A percentile compares a stretch with the other conserved stretches of the same genome.
Conservation (phyloP, 2,329 filamentous ascomycete species). For the Diaporthe ilicicola region DNA sequence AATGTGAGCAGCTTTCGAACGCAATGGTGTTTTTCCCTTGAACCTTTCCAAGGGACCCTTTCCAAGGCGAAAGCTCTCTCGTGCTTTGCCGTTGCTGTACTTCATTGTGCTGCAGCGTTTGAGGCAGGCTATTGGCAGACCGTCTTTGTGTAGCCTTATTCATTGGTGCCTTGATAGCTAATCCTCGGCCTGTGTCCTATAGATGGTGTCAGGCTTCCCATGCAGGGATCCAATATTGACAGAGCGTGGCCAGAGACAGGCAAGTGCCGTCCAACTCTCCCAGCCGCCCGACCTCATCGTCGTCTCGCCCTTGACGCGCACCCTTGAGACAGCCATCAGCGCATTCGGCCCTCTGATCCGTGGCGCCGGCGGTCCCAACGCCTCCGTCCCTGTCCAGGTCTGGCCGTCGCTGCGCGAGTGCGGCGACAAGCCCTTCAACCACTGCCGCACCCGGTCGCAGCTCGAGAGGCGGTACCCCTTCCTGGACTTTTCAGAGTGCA, state of each 20-base stretch:
- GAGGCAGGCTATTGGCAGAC: too few species aligned
- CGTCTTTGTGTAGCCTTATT: too few species aligned
- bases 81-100: too few species aligned
- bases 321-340: conserved; percentile 20
- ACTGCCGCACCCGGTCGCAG: conserved; percentile 21
- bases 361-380: neutral
- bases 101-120: too few species aligned
- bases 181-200: too few species aligned
- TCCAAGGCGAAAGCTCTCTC: too few species aligned
- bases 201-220: conserved; percentile 29
- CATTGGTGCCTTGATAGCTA: too few species aligned
- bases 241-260: conserved; percentile 16
- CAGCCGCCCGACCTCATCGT: conserved; percentile 28
- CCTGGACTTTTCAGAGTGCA: conserved; percentile 28
- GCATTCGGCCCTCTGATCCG: conserved; percentile 21
- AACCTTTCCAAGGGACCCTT: too few species aligned
- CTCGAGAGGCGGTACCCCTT: conserved; percentile 28
- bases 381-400: conserved; percentile 22
- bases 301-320: conserved; percentile 30
- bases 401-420: conserved; percentile 30
- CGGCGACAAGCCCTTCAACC: conserved; percentile 29
- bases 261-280: conserved; percentile 19
- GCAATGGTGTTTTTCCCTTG: too few species aligned
- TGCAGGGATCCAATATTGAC: conserved; percentile 29
- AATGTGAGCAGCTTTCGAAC: neutral